Evolutionary conservation across 495 filamentous ascomycete species (phyloP).

Genomic region (Penicillium goetzii): DNA sequence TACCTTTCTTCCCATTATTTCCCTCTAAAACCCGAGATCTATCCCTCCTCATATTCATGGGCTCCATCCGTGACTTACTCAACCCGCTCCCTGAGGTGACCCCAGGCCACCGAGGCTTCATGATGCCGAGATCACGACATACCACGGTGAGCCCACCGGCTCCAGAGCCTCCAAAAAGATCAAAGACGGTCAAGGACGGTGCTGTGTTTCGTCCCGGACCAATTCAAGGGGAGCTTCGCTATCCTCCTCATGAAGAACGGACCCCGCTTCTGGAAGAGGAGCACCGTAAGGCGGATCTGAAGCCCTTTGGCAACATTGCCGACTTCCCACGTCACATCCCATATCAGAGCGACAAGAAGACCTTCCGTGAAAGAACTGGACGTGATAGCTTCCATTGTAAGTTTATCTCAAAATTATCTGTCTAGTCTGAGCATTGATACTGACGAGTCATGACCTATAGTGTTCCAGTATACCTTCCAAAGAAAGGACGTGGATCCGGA

Average conservation of each 20-base stretch:
- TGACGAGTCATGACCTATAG: slow-evolving; percentile 45
- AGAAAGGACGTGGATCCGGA: slow-evolving; percentile 64
- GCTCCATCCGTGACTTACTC: slow-evolving; percentile 38
- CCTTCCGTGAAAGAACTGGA: slow-evolving; percentile 81
- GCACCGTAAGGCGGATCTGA: slow-evolving; percentile 63
- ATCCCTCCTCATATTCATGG: slow-evolving; percentile 26
- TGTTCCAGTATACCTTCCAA: slow-evolving; percentile 90
- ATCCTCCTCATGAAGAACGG: slow-evolving; percentile 66
- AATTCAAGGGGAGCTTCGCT: slow-evolving; percentile 65
- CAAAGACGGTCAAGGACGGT: slow-evolving; percentile 62
- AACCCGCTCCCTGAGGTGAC: slow-evolving; percentile 31
- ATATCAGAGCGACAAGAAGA: slow-evolving; percentile 91
- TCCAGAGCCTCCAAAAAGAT: slow-evolving; percentile 40
- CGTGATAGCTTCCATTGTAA: slow-evolving; percentile 86
- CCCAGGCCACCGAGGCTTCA: neutral
- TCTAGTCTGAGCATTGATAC: neutral
- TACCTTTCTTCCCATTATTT: slow-evolving; percentile 12
- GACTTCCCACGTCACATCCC: slow-evolving; percentile 79
- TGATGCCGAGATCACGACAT: neutral
- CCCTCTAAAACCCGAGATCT: neutral
- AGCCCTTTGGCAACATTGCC: slow-evolving; percentile 69
- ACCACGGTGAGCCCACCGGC: slow-evolving; percentile 17
- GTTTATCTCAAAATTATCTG: neutral
- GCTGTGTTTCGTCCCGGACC: slow-evolving; percentile 60
- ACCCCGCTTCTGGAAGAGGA: slow-evolving; percentile 57